phyloP scores from a whole-genome alignment of 108 stramenopile species.

The Skeletonema menzelii region DNA sequence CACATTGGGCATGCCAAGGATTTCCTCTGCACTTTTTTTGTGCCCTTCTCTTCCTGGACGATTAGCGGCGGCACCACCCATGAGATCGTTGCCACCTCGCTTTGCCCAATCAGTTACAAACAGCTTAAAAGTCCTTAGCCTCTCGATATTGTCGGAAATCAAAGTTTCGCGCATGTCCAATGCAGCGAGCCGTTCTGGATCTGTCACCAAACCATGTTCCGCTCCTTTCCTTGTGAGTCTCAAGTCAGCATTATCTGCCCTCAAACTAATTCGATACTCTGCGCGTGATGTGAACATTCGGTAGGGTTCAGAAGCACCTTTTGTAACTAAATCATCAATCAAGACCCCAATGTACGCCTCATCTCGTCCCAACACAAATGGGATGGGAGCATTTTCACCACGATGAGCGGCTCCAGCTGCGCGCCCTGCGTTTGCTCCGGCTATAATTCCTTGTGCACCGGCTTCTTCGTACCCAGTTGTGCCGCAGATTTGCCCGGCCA shows the following conservation, averaged over 20 bases:
- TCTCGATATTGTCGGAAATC: constrained; percentile 68
- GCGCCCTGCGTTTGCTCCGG: constrained; percentile 92
- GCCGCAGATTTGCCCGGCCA: constrained; percentile 98
- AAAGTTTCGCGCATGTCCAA: constrained; percentile 72
- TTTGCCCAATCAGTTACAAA: constrained; percentile 82
- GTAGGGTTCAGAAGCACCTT: constrained; percentile 94
- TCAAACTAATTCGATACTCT: constrained; percentile 90
- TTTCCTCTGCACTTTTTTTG: constrained; percentile 91
- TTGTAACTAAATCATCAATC: constrained; percentile 96
- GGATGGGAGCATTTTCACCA: constrained; percentile 56
- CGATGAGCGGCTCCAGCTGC: constrained; percentile 54
- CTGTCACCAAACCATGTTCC: constrained; percentile 87
- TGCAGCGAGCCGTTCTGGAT: constrained; percentile 80
- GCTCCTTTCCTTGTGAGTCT: constrained; percentile 90
- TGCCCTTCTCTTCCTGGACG: constrained; percentile 55
- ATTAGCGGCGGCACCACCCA: constrained; percentile 73
- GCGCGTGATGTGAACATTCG: constrained; percentile 98
- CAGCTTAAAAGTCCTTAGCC: constrained; percentile 67
- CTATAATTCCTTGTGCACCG: constrained; percentile 94
- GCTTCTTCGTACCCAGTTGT: constrained; percentile 99
- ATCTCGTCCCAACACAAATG: constrained; percentile 92
- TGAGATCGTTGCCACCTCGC: constrained; percentile 68
- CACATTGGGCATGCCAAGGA: constrained; percentile 88
- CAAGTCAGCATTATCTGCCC: constrained; percentile 97
- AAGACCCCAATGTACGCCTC: constrained; percentile 97